phyloP scores from a whole-genome alignment of 495 filamentous ascomycete genomes.

The Podospora pseudopauciseta region DNA sequence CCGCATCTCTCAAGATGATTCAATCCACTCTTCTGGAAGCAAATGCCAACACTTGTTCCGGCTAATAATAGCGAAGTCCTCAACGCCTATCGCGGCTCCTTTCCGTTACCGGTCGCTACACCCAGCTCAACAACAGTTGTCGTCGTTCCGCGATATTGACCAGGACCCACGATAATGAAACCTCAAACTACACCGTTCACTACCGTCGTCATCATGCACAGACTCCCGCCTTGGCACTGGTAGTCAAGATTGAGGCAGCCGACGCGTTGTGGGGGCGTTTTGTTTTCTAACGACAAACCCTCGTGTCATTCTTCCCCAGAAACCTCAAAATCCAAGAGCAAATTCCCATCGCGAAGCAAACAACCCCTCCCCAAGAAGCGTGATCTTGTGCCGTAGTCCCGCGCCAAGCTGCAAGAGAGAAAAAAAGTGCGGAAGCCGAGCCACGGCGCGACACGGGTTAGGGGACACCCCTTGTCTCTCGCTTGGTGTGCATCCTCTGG shows the following conservation, averaged over 20 bases:
- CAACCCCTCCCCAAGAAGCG: neutral
- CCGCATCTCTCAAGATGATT: neutral
- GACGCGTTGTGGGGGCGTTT: neutral
- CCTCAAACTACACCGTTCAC: neutral
- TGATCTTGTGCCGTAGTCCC: neutral
- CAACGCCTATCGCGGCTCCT: neutral
- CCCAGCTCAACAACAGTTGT: neutral
- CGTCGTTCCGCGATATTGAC: neutral
- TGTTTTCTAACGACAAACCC: neutral
- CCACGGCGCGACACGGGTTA: neutral
- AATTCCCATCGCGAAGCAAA: neutral
- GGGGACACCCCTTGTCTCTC: neutral
- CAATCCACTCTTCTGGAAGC: neutral
- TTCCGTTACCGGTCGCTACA: neutral
- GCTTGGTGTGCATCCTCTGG: neutral
- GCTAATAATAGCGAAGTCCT: neutral
- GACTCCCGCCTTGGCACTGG: constrained; percentile 6
- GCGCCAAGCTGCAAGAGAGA: neutral
- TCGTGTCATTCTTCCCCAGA: constrained; percentile 1
- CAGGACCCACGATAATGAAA: neutral
- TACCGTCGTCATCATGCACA: neutral
- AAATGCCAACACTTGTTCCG: neutral
- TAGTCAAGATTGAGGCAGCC: constrained; percentile 6
- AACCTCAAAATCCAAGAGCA: neutral
- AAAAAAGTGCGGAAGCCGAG: neutral